Evolutionary conservation across 2,329 filamentous ascomycete species (phyloP).

Genomic region (Pseudogymnoascus sp.): DNA sequence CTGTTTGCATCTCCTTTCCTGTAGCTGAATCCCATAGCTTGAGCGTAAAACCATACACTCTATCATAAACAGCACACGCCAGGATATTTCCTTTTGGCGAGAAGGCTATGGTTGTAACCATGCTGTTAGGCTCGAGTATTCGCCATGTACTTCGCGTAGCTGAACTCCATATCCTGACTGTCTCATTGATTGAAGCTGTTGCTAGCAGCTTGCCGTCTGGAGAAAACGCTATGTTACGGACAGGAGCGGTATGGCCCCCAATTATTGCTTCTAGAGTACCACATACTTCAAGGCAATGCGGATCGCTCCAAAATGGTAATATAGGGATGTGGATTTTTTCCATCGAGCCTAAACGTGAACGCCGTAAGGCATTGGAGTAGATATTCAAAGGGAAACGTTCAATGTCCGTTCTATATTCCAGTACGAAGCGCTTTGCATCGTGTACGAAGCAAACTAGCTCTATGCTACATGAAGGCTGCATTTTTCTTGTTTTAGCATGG

Average conservation of each 20-base stretch:
- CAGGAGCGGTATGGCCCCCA: slow-evolving; percentile 14
- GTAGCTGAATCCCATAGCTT: background rate
- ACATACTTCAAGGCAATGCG: background rate
- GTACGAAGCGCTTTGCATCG: background rate
- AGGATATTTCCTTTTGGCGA: background rate
- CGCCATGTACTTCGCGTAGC: background rate
- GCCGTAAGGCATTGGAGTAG: slow-evolving; percentile 25
- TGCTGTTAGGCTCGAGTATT: no score
- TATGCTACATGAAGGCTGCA: background rate
- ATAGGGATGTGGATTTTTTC: background rate
- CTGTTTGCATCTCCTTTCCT: background rate
- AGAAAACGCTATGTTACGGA: background rate
- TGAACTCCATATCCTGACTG: background rate
- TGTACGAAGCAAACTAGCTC: background rate
- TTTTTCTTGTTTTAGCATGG: background rate
- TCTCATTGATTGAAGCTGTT: background rate
- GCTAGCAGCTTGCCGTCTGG: background rate
- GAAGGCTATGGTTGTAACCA: background rate
- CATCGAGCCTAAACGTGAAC: slow-evolving; percentile 18
- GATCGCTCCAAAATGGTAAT: background rate
- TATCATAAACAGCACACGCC: background rate
- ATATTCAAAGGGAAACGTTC: slow-evolving; percentile 22
- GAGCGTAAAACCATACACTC: background rate
- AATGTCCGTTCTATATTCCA: slow-evolving; percentile 15
- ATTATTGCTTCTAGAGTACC: slow-evolving; percentile 12